A percentile compares a stretch with the other conserved stretches of the same genome.
Evolutionary conservation across 805 yeast species (phyloP).

Genomic region (Suhomyces vadensis): DNA sequence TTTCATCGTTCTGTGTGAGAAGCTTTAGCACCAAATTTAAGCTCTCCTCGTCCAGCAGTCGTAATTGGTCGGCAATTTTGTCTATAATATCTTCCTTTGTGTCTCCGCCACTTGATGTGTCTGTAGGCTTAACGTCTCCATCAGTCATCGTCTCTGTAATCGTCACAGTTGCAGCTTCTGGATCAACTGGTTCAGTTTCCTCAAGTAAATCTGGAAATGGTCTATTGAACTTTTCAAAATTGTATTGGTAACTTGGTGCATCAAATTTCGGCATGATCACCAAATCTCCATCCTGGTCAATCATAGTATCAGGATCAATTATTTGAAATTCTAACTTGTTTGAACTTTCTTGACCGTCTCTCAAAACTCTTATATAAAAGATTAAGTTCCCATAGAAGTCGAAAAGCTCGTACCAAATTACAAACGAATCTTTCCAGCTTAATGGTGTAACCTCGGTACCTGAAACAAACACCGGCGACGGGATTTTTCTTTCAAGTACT

Average conservation of each 20-base stretch:
- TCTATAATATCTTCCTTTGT: constrained; percentile 1
- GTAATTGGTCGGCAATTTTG: neutral
- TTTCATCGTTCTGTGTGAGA: neutral
- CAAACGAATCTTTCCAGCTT: constrained; percentile 33
- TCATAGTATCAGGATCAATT: constrained; percentile 32
- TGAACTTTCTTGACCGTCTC: constrained; percentile 22
- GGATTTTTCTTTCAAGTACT: constrained; percentile 24
- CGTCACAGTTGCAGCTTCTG: constrained; percentile 2
- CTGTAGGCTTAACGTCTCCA: neutral
- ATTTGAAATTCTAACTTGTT: constrained; percentile 20
- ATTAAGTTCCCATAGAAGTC: constrained; percentile 33
- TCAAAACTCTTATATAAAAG: constrained; percentile 23
- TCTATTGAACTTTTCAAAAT: constrained; percentile 21
- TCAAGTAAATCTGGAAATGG: neutral
- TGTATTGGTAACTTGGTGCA: constrained; percentile 29
- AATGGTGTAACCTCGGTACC: constrained; percentile 4
- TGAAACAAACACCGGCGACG: constrained; percentile 24
- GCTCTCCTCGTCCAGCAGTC: neutral
- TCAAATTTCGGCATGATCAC: constrained; percentile 18
- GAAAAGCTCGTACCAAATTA: constrained; percentile 39
- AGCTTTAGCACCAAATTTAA: constrained; percentile 3
- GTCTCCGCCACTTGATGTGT: neutral
- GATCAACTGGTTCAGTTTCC: neutral
- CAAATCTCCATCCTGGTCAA: constrained; percentile 32
- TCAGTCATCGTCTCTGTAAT: constrained; percentile 4